These are phyloP conservation scores for Escovopsis sp. DNA, from an alignment of 2,329 filamentous ascomycete genomes.

Conservation along the genomic window DNA sequence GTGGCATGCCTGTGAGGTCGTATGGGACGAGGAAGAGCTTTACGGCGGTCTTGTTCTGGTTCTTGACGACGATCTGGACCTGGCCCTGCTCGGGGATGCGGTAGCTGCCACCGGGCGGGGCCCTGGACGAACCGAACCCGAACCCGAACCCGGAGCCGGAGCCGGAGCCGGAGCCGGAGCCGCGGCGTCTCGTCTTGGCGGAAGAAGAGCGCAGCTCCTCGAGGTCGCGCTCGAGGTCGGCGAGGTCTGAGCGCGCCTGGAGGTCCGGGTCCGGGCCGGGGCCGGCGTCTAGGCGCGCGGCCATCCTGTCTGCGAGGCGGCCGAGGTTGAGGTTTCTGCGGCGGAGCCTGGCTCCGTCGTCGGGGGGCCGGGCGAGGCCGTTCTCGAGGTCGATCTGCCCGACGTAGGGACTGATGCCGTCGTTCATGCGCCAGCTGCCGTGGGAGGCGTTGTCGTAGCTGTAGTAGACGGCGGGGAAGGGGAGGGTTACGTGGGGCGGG, in stretches of 20 bases:
- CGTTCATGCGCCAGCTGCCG: conserved; percentile 51
- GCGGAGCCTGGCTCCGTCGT: conserved; percentile 28
- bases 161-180: too few relatives aligned
- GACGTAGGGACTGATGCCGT: conserved; percentile 91
- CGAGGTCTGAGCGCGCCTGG: conserved; percentile 9
- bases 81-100: conserved; percentile 89
- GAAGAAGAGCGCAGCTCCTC: conserved; percentile 17
- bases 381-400: conserved; percentile 86
- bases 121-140: conserved; percentile 31
- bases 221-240: conserved; percentile 16
- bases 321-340: conserved; percentile 23
- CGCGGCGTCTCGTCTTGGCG: conserved; percentile 30
- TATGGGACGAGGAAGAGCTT: conserved; percentile 93
- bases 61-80: conserved; percentile 93
- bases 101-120: conserved; percentile 78
- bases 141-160: too few relatives aligned
- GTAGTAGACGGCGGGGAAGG: conserved; percentile 93
- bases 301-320: conserved; percentile 24
- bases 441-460: conserved; percentile 62
- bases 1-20: conserved; percentile 80
- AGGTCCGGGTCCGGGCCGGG: too few relatives aligned
- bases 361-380: conserved; percentile 44
- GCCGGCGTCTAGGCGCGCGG: conserved; percentile 13
- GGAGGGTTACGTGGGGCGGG: conserved; percentile 76
- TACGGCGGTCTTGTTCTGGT: conserved; percentile 94